These are phyloP conservation scores for Saitozyma sp. DNA, from an alignment of 768 basidiomycete species.

Conservation along the genomic window DNA sequence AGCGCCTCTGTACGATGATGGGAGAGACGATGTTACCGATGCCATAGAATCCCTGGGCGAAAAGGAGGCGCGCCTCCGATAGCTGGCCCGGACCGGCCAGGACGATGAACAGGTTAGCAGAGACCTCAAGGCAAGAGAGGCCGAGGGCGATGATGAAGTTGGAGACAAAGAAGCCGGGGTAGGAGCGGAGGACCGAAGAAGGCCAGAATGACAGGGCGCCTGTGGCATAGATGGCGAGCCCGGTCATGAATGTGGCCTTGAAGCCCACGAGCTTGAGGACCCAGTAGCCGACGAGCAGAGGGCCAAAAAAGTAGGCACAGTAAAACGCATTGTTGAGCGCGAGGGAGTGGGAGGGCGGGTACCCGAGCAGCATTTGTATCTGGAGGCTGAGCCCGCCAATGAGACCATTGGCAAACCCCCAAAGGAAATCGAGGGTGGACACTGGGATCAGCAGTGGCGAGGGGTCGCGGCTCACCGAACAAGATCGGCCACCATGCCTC, in stretches of 20 bases:
- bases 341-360: slow-evolving; percentile 25
- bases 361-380: slow-evolving; percentile 36
- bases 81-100: slow-evolving; percentile 47
- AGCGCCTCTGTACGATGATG: slow-evolving; percentile 37
- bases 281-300: slow-evolving; percentile 41
- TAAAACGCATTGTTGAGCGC: slow-evolving; percentile 45
- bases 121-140: slow-evolving; percentile 41
- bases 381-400: slow-evolving; percentile 43
- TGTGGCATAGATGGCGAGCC: slow-evolving; percentile 41
- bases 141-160: slow-evolving; percentile 46
- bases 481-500: slow-evolving; percentile 45
- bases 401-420: slow-evolving; percentile 49
- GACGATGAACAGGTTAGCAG: slow-evolving; percentile 49
- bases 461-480: slow-evolving; percentile 31
- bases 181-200: slow-evolving; percentile 36
- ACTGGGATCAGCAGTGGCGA: slow-evolving; percentile 18
- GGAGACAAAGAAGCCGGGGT: slow-evolving; percentile 45
- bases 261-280: slow-evolving; percentile 36
- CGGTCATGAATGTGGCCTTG: slow-evolving; percentile 47
- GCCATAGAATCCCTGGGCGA: slow-evolving; percentile 49
- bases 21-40: slow-evolving; percentile 35
- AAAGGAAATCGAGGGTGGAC: slow-evolving; percentile 45
- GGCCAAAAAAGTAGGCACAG: slow-evolving; percentile 41
- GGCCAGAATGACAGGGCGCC: slow-evolving; percentile 52
- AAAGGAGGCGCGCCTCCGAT: slow-evolving; percentile 41